A percentile compares a stretch with the other conserved stretches of the same genome.
phyloP scores from a whole-genome alignment of 2,329 filamentous ascomycete genomes.

The Pochonia chlamydosporia region DNA sequence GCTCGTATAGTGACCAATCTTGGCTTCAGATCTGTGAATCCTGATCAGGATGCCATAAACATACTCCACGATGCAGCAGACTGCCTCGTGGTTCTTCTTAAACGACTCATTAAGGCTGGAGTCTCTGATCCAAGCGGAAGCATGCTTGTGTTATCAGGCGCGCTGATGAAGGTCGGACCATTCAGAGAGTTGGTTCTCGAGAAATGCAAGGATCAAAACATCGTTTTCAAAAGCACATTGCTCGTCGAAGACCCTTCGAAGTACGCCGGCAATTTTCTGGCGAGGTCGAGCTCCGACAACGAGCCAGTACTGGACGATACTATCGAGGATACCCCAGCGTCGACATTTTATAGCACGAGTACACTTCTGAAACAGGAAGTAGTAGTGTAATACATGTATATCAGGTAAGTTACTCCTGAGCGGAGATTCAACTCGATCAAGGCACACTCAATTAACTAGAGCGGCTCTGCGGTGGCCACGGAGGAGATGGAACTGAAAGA shows the following conservation, averaged over 20 bases:
- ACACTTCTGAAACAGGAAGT: too few relatives aligned
- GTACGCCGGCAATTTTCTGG: background rate
- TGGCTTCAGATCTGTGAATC: background rate
- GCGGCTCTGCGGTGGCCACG: too few relatives aligned
- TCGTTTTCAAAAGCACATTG: slow-evolving; percentile 11
- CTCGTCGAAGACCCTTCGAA: background rate
- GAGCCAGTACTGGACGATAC: background rate
- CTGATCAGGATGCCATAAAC: background rate
- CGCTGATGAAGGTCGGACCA: slow-evolving; percentile 13
- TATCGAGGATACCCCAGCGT: too few relatives aligned
- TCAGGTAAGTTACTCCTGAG: too few relatives aligned
- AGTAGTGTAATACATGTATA: too few relatives aligned
- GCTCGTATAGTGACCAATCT: background rate
- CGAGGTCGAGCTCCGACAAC: background rate
- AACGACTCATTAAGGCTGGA: slow-evolving; percentile 9
- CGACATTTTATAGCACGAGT: too few relatives aligned
- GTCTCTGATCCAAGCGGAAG: slow-evolving; percentile 9
- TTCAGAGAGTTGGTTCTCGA: slow-evolving; percentile 6
- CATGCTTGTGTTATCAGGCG: slow-evolving; percentile 14
- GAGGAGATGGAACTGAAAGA: too few relatives aligned
- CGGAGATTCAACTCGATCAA: too few relatives aligned
- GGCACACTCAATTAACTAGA: too few relatives aligned
- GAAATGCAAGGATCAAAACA: background rate
- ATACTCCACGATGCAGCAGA: slow-evolving; percentile 6
- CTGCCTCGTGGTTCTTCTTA: slow-evolving; percentile 11